Evolutionary conservation across 257 asterid genomes (phyloP).

Genomic region (Scutellaria galericulata): DNA sequence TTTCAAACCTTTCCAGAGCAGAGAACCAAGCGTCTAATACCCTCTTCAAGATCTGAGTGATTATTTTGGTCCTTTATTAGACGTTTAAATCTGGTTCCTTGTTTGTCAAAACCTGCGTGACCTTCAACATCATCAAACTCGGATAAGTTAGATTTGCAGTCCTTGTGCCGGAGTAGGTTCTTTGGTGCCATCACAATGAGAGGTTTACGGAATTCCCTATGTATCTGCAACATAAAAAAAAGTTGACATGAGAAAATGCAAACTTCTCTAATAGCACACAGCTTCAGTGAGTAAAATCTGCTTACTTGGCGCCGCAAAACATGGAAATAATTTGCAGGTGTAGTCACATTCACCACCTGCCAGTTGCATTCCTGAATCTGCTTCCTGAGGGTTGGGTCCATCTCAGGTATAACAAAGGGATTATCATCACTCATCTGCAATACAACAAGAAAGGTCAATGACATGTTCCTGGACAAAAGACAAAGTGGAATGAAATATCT

Average conservation of each 20-base stretch:
- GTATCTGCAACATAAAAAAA: conserved; percentile 56
- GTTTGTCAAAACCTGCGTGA: conserved; percentile 97
- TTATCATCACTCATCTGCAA: conserved; percentile 95
- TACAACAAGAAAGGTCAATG: conserved; percentile 28
- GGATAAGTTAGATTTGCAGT: conserved; percentile 83
- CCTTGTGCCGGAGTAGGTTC: conserved; percentile 92
- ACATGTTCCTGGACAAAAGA: neutral
- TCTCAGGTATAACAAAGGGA: conserved; percentile 88
- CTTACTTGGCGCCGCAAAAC: conserved; percentile 93
- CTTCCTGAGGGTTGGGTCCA: conserved; percentile 84
- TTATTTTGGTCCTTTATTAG: conserved; percentile 83
- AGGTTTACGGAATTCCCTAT: conserved; percentile 94
- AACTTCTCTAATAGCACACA: neutral
- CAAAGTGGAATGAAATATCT: conserved; percentile 10
- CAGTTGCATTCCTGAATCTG: conserved; percentile 95
- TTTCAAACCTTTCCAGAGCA: conserved; percentile 90
- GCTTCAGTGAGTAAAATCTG: conserved; percentile 11
- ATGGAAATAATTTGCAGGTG: conserved; percentile 96
- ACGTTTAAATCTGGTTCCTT: conserved; percentile 97
- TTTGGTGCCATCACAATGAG: conserved; percentile 95
- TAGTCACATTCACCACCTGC: conserved; percentile 97
- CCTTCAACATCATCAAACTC: conserved; percentile 96
- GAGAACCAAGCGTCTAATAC: conserved; percentile 78
- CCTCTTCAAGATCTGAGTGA: conserved; percentile 85
- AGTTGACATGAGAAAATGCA: conserved; percentile 30